Conservation (phyloP, 805 yeast species). For the Starmerella asiatica region DNA sequence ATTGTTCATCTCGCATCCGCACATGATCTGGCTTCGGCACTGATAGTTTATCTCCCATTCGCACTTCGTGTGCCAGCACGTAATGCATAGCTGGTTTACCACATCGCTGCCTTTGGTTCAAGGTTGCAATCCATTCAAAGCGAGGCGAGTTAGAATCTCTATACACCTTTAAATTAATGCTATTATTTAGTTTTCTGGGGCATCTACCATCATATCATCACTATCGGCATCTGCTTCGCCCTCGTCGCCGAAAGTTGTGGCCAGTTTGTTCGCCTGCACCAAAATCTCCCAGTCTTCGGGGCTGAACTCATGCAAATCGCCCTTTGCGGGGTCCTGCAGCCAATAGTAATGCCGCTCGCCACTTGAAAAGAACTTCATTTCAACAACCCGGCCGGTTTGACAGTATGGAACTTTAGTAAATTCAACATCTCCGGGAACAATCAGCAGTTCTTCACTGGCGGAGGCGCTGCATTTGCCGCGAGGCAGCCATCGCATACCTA, state of each 20-base stretch:
- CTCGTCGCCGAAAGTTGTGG: conserved; percentile 18
- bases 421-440: conserved; percentile 76
- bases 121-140: too few relatives aligned
- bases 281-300: conserved; percentile 42
- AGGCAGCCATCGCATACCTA: conserved; percentile 61
- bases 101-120: too few relatives aligned
- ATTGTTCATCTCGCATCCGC: too few relatives aligned
- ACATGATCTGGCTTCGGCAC: too few relatives aligned
- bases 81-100: too few relatives aligned
- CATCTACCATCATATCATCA: conserved; percentile 9
- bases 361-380: conserved; percentile 48
- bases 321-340: conserved; percentile 66
- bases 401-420: conserved; percentile 61
- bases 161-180: too few relatives aligned
- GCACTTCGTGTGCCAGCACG: too few relatives aligned
- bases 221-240: conserved; percentile 16
- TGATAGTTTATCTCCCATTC: too few relatives aligned
- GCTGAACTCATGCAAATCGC: conserved; percentile 42
- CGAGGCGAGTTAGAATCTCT: too few relatives aligned
- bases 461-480: conserved; percentile 32
- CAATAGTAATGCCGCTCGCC: conserved; percentile 48
- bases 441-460: conserved; percentile 37
- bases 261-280: conserved; percentile 35
- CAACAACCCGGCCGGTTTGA: conserved; percentile 63
- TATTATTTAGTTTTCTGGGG: neutral